Conservation (phyloP, 768 basidiomycete genomes). For the Collybia nuda region DNA sequence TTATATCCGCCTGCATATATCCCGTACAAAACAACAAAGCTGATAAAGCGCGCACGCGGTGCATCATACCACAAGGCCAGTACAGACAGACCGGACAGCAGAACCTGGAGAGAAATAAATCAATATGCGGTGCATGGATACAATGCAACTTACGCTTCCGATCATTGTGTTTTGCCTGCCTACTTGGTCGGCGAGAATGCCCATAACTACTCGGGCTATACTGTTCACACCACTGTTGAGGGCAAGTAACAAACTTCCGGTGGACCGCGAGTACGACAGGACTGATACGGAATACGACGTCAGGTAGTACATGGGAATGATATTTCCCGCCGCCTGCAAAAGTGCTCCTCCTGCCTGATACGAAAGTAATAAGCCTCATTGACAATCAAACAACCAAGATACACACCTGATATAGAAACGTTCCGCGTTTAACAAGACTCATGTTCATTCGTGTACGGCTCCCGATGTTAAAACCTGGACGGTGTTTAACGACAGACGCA, state of each 20-base stretch:
- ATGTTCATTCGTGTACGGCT: constrained; percentile 30
- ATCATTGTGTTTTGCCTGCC: constrained; percentile 47
- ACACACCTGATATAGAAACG: constrained; percentile 39
- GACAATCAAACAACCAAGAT: neutral
- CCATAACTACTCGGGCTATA: constrained; percentile 38
- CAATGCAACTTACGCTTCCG: constrained; percentile 24
- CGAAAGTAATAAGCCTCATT: neutral
- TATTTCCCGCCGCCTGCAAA: constrained; percentile 43
- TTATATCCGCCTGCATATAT: constrained; percentile 45
- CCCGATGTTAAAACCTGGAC: constrained; percentile 18
- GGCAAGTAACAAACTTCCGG: constrained; percentile 37
- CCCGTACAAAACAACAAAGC: constrained; percentile 40
- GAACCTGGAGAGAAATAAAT: constrained; percentile 23
- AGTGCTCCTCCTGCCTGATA: constrained; percentile 36
- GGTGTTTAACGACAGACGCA: constrained; percentile 29
- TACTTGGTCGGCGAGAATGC: constrained; percentile 37
- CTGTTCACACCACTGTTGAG: constrained; percentile 44
- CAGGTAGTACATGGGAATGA: constrained; percentile 43
- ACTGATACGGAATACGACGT: constrained; percentile 40
- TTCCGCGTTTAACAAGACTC: constrained; percentile 35
- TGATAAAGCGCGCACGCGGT: constrained; percentile 32
- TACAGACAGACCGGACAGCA: constrained; percentile 37
- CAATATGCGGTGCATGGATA: neutral
- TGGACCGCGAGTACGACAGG: constrained; percentile 32
- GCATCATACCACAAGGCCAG: constrained; percentile 43